Percentiles rank a stretch among this genome's conserved stretches.
phyloP scores from a whole-genome alignment of 805 yeast species.

The Sugiyamaella lignohabitans region DNA sequence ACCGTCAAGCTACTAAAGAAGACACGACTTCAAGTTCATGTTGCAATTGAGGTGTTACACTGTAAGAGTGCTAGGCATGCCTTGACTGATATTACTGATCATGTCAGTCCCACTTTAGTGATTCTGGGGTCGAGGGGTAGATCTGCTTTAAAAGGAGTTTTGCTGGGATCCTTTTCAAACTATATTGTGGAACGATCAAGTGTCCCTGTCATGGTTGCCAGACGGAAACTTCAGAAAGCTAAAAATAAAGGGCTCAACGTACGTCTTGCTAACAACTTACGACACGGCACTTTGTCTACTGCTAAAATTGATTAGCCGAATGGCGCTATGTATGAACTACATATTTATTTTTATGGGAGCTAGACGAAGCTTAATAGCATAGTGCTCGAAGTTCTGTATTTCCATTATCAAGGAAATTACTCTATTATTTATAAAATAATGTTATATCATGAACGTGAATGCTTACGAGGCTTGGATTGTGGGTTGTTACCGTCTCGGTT shows the following conservation, averaged over 20 bases:
- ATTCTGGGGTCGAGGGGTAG: slow-evolving; percentile 73
- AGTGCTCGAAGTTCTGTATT: not conserved
- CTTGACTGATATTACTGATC: slow-evolving; percentile 61
- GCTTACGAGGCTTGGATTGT: not conserved
- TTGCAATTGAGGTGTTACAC: slow-evolving; percentile 66
- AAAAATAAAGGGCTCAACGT: slow-evolving; percentile 51
- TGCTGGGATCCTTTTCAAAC: slow-evolving; percentile 66
- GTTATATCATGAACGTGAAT: slow-evolving; percentile 1
- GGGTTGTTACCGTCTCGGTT: slow-evolving; percentile 3
- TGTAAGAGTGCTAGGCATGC: slow-evolving; percentile 71
- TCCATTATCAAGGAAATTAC: too few species aligned
- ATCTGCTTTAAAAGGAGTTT: slow-evolving; percentile 64
- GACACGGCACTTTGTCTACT: slow-evolving; percentile 20
- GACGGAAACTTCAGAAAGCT: slow-evolving; percentile 62
- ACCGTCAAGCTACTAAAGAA: slow-evolving; percentile 45
- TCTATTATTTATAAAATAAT: too few species aligned
- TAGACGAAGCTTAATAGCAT: not conserved
- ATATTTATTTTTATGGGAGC: slow-evolving; percentile 1
- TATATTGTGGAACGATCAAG: slow-evolving; percentile 63
- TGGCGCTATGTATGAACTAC: not conserved
- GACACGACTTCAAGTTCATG: slow-evolving; percentile 66
- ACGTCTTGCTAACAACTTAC: slow-evolving; percentile 31
- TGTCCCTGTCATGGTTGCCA: slow-evolving; percentile 77
- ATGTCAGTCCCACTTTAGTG: slow-evolving; percentile 65
- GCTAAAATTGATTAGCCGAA: slow-evolving; percentile 22